Base-by-base conservation (phyloP, 495 filamentous ascomycete genomes). In the Clavariopsis aquatica region DNA sequence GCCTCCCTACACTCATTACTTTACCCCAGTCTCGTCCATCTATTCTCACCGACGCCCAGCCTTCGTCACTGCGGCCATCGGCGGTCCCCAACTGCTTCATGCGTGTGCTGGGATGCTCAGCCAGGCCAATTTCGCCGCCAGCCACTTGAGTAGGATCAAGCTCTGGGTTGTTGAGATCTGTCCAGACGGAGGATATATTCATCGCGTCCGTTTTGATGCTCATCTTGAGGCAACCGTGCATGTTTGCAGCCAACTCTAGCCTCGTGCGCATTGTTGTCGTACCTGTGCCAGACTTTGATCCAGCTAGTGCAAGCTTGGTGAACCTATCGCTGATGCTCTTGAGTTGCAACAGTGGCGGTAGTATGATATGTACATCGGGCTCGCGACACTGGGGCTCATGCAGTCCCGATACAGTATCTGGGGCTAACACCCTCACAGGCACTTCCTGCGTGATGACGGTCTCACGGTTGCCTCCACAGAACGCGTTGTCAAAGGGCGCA, bases 371-470 rank as follows among this genome's bases (percentile, higher is more conserved):
- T 1, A 96, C 92, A 72, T 98, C 93, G 45, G 93, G 92, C 69
- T 97, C 92, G 23, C 91, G 87, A 55, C 91, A 91, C 56, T 84
- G 85, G 15, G 94, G 94, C 76, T 98, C 93, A 74, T 93, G 90
- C 41, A 97, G 86, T 15, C 84, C 88, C 57, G 92, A 89, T 0
- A 98, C 91, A 0, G 85, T 87, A 19, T 84, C 82, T 0, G 89
- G 84, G 66, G 88, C 87, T 4, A 98, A 83, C 3, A 98, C 91
- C 4, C 91, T 86, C 52, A 97, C 86, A n/a, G 95, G 94, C 26
- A 98, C 84, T 75, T 97, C 92, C 71, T 98, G 95, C n/a, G 92
- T 96, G 69, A 98, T 87, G 70, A 91, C 80, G 36, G 91, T 93
- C 73, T 96, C 91, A 67, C 87, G 86, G 62, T 90, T 87, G 26